Percentiles rank a stretch among this genome's conserved stretches.
phyloP scores from a whole-genome alignment of 352 stramenopile genomes.

The Phytophthora melonis region DNA sequence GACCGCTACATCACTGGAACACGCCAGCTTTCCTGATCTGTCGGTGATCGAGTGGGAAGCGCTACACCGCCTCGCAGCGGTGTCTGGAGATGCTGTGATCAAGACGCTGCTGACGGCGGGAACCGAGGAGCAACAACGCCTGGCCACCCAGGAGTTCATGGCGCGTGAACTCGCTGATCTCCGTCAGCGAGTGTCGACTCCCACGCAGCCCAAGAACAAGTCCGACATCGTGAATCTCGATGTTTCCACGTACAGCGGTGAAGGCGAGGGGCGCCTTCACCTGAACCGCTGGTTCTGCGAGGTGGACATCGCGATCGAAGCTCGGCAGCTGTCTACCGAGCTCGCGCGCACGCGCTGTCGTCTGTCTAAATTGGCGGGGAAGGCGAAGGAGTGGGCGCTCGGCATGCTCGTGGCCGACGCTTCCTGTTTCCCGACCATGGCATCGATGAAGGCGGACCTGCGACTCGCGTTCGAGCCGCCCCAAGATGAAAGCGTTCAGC shows the following conservation, averaged over 20 bases:
- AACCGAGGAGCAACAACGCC: no score
- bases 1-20: no score
- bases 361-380: neutral
- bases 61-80: no score
- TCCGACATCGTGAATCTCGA: slow-evolving; percentile 36
- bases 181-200: slow-evolving; percentile 20
- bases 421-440: slow-evolving; percentile 15
- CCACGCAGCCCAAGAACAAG: slow-evolving; percentile 18
- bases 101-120: no score
- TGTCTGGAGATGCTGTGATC: no score
- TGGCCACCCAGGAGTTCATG: slow-evolving; percentile 14
- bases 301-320: slow-evolving; percentile 27
- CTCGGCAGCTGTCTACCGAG: neutral
- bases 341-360: neutral
- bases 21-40: no score
- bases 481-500: slow-evolving; percentile 23
- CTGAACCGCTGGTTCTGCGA: slow-evolving; percentile 35
- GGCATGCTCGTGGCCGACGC: slow-evolving; percentile 20
- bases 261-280: slow-evolving; percentile 10
- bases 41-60: no score
- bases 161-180: slow-evolving; percentile 19
- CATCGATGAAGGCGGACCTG: slow-evolving; percentile 8
- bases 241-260: slow-evolving; percentile 36
- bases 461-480: slow-evolving; percentile 23
- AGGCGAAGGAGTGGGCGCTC: slow-evolving; percentile 16